Base-by-base conservation (phyloP, 352 stramenopile species). In the Pythium aquatile region DNA sequence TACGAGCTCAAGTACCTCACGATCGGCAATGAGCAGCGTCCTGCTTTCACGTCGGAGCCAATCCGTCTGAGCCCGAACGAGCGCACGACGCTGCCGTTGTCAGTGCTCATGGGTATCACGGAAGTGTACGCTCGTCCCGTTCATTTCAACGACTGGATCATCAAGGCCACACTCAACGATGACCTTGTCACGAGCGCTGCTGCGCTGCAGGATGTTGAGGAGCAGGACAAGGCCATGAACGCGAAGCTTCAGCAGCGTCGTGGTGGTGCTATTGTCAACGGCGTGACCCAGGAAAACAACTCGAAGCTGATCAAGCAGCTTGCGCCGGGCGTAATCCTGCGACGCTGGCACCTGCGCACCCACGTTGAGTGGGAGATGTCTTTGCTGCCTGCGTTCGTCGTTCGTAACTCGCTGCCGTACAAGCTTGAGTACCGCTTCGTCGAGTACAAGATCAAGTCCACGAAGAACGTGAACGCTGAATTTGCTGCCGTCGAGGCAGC, bases 381-480 rank as follows among this genome's bases (percentile, higher is more conserved):
- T 5, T 61, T 96, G 13, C 37, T 93, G 11, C 81, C 87, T 58
- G 73, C 82, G n/a, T 92, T 96, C 57, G 82, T 94, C 13, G 75
- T 96, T 20, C 87, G 85, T n/a, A 96, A 96, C 63, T 90, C 87
- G 40, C 64, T 96, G 32, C 87, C 87, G 30, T 96, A 96, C 66
- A 77, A 83, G 52, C 72, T 96, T 51, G 85, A 96, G 52, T 96
- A 91, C 65, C 80, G 84, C 1, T 93, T 94, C 61, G 70, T 93
- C 3, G 87, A 96, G 59, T 96, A 96, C 74, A 87, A 88, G 53
- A 65, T 70, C 29, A 87, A 66, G 53, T 49, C 76, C 9, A 61
- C 68, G 8, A 83, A 63, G 37, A 79, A 87, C 61, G 79, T 83
- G 39, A 77, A 69, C 10, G 48, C 72, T 13, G 85, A 91, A 37